Conservation (phyloP, 257 asterid genomes). For the Solanum phureja region DNA sequence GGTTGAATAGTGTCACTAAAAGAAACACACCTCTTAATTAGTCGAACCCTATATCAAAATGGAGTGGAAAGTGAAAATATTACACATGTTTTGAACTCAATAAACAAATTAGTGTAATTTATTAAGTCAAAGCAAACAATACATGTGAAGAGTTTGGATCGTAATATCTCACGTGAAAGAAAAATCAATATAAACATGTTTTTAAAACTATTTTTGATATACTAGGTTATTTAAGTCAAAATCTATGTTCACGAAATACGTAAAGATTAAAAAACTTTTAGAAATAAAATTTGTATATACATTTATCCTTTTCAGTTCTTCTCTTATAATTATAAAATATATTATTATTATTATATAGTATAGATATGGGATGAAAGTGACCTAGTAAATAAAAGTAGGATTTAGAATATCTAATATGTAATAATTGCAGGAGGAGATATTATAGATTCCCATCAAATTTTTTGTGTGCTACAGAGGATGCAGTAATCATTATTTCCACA, state of each 20-base stretch:
- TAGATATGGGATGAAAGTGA: neutral
- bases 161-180: neutral
- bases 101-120: neutral
- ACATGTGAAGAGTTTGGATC: neutral
- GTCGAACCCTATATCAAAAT: neutral
- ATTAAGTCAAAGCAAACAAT: neutral
- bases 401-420: neutral
- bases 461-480: neutral
- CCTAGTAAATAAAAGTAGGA: neutral
- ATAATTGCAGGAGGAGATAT: neutral
- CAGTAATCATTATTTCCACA: neutral
- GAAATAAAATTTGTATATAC: too few relatives aligned
- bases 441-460: neutral
- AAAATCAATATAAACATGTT: neutral
- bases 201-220: neutral
- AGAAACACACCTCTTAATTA: neutral
- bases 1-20: neutral
- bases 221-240: neutral
- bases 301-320: too few relatives aligned
- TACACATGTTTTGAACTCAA: neutral
- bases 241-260: neutral
- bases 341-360: neutral
- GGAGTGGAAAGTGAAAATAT: neutral
- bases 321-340: too few relatives aligned
- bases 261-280: too few relatives aligned